Conservation (phyloP, 2,329 filamentous ascomycete species). For the Anisogramma anomala region DNA sequence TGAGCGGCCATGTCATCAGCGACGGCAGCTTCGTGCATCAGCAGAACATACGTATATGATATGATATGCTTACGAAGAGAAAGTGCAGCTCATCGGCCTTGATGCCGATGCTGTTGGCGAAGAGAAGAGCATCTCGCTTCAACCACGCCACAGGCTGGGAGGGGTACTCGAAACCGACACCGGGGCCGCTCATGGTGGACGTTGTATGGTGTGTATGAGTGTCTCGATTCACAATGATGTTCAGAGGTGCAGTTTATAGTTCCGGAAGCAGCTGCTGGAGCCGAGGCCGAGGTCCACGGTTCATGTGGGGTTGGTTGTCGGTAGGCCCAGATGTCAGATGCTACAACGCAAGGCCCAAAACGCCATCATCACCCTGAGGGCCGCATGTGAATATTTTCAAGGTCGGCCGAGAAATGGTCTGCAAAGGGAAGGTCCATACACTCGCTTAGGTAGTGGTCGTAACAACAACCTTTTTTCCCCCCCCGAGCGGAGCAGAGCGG, state of each 20-base stretch:
- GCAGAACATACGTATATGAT: not conserved
- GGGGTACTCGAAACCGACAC: constrained; percentile 71
- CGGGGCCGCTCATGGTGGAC: constrained; percentile 35
- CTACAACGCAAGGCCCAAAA: not conserved
- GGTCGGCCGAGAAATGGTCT: no score
- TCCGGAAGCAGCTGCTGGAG: no score
- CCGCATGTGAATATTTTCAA: no score
- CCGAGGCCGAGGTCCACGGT: constrained; percentile 12
- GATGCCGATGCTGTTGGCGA: constrained; percentile 77
- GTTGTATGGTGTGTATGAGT: not conserved
- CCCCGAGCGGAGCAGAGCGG: no score
- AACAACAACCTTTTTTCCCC: no score
- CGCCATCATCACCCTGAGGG: no score
- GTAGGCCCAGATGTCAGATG: not conserved
- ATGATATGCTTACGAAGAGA: constrained; percentile 57
- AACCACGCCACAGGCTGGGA: constrained; percentile 67
- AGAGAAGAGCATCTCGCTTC: constrained; percentile 79
- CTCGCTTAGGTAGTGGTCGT: no score
- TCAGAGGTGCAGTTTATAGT: not conserved
- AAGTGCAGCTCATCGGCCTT: constrained; percentile 85
- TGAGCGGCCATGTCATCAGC: constrained; percentile 24
- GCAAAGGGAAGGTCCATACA: no score
- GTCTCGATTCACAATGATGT: no score
- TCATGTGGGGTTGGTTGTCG: constrained; percentile 10
- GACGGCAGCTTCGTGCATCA: no score